These are phyloP conservation scores for Trichoderma sp. DNA, from an alignment of 2,329 filamentous ascomycete genomes.

Conservation along the genomic window DNA sequence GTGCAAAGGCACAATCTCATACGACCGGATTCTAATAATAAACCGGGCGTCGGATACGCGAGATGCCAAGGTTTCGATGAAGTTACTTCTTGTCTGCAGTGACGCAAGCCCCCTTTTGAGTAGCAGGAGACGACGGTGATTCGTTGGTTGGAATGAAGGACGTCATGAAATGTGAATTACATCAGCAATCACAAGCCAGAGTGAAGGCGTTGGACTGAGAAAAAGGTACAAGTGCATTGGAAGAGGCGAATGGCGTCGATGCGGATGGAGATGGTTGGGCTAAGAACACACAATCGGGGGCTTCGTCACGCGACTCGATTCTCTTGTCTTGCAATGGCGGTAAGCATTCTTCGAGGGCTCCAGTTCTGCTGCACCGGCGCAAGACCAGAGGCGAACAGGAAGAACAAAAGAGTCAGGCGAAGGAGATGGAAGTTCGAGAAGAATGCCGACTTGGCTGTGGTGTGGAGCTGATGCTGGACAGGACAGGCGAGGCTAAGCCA, in stretches of 20 bases:
- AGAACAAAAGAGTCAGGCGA: background rate
- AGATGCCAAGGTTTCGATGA: background rate
- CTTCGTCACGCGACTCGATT: constrained; percentile 24
- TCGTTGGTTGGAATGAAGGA: background rate
- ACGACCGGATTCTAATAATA: background rate
- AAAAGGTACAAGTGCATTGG: too few relatives aligned
- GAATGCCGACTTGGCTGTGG: background rate
- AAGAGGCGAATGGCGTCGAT: too few relatives aligned
- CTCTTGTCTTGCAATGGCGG: constrained; percentile 5
- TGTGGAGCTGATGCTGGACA: constrained; percentile 21
- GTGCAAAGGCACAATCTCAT: background rate
- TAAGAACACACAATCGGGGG: constrained; percentile 6
- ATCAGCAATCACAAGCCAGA: constrained; percentile 23
- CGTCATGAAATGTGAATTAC: background rate
- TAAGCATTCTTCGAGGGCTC: constrained; percentile 15
- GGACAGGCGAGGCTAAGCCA: constrained; percentile 5
- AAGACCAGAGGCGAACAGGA: background rate
- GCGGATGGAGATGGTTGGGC: background rate
- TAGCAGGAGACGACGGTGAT: background rate
- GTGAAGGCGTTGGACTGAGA: background rate
- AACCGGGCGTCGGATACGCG: background rate
- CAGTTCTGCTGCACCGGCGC: constrained; percentile 7
- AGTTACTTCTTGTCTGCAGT: constrained; percentile 1
- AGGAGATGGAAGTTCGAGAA: background rate
- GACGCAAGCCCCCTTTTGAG: constrained; percentile 24